Evolutionary conservation across 106 monocot genomes (phyloP).

Genomic region (Hemerocallis citrina): DNA sequence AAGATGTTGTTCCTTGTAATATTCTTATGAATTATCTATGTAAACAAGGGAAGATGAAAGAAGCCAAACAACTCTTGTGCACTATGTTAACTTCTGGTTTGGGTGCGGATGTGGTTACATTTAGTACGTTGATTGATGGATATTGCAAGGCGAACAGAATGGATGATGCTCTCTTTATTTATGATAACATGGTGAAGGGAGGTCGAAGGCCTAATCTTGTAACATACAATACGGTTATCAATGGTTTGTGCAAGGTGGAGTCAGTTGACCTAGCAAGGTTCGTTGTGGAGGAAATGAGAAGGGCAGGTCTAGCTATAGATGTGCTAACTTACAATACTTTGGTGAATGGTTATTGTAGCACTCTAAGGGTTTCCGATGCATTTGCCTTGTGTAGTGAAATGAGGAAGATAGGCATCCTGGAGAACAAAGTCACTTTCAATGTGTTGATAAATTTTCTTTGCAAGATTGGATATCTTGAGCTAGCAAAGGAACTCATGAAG

Average conservation of each 20-base stretch:
- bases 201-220: constrained; percentile 22
- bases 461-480: constrained; percentile 14
- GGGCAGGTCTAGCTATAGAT: constrained; percentile 4
- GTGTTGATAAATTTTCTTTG: constrained; percentile 28
- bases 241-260: constrained; percentile 28
- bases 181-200: constrained; percentile 23
- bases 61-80: constrained; percentile 18
- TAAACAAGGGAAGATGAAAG: constrained; percentile 22
- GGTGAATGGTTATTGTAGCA: constrained; percentile 18
- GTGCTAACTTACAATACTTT: constrained; percentile 22
- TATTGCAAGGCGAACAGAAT: constrained; percentile 13
- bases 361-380: constrained; percentile 10
- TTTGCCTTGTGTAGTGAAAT: constrained; percentile 21
- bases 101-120: constrained; percentile 26
- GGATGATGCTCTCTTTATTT: constrained; percentile 25
- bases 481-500: constrained; percentile 31
- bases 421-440: constrained; percentile 27
- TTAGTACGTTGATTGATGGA: constrained; percentile 27
- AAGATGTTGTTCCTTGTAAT: constrained; percentile 20
- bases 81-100: constrained; percentile 25
- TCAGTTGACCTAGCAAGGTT: constrained; percentile 10
- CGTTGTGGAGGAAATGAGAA: constrained; percentile 20
- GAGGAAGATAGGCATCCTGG: constrained; percentile 14
- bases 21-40: constrained; percentile 27
- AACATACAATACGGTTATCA: constrained; percentile 28